These are phyloP conservation scores for Beauveria varroae DNA, from an alignment of 2,329 filamentous ascomycete species.

Conservation along the genomic window DNA sequence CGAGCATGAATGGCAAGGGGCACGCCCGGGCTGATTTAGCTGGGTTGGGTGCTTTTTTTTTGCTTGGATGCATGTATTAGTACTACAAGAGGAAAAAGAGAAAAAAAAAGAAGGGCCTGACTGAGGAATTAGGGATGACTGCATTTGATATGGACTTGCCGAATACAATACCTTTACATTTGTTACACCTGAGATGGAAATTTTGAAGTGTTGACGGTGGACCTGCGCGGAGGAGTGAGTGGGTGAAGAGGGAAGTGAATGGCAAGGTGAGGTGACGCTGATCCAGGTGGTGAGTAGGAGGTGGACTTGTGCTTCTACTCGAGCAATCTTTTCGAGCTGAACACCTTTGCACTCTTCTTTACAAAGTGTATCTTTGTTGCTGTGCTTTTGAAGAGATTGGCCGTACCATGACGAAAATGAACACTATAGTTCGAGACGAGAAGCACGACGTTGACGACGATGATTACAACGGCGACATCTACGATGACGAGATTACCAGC, in stretches of 20 bases:
- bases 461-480: fast-evolving
- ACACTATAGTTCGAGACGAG: too few relatives aligned
- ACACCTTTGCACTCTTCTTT: too few relatives aligned
- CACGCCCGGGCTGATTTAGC: not conserved
- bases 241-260: not conserved
- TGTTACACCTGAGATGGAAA: not conserved
- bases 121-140: too few relatives aligned
- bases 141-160: not conserved
- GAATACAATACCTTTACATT: not conserved
- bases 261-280: not conserved
- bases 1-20: not conserved
- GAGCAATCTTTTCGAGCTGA: too few relatives aligned
- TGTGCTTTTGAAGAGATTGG: too few relatives aligned
- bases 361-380: too few relatives aligned
- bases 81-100: not conserved
- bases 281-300: not conserved
- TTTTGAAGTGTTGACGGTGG: not conserved
- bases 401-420: too few relatives aligned
- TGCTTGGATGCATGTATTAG: conserved; percentile 10
- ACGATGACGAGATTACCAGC: too few relatives aligned
- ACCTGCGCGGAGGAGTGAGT: not conserved
- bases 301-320: too few relatives aligned
- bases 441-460: too few relatives aligned
- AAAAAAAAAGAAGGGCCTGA: not conserved
- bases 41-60: too few relatives aligned